Percentiles rank a stretch among this genome's conserved stretches.
These are phyloP conservation scores for Avicennia marina DNA, from an alignment of 257 asterid genomes.

Conservation along the genomic window DNA sequence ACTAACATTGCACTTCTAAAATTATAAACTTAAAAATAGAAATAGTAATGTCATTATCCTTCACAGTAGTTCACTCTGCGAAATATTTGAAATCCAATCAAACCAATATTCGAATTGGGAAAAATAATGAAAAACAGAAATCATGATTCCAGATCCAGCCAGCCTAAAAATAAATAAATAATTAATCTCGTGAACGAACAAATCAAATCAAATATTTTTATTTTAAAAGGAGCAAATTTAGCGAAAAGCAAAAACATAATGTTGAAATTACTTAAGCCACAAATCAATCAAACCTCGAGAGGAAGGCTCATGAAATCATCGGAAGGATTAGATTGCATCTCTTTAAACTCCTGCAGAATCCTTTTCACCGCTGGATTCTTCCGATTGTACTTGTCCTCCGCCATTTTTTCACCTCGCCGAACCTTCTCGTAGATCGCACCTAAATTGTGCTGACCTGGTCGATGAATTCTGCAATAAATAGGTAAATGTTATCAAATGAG, in stretches of 20 bases:
- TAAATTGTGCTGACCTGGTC: constrained; percentile 14
- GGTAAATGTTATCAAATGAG: too few relatives aligned
- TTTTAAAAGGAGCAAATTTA: too few relatives aligned
- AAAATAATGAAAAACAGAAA: too few relatives aligned
- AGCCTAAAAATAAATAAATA: too few relatives aligned
- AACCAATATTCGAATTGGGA: too few relatives aligned
- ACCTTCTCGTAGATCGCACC: constrained; percentile 22
- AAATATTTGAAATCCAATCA: too few relatives aligned
- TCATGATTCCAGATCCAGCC: too few relatives aligned
- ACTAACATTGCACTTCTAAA: neutral
- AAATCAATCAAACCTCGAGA: constrained; percentile 48
- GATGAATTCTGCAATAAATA: constrained; percentile 4
- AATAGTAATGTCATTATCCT: too few relatives aligned
- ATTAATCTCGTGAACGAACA: too few relatives aligned
- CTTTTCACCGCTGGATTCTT: constrained; percentile 94
- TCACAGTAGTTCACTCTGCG: too few relatives aligned
- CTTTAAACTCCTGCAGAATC: constrained; percentile 87
- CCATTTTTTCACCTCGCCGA: constrained; percentile 33
- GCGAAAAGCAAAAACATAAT: neutral
- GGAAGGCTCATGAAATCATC: constrained; percentile 96
- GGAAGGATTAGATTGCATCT: constrained; percentile 92
- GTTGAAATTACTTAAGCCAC: neutral
- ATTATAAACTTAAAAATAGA: neutral
- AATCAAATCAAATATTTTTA: too few relatives aligned
- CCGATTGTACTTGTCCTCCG: constrained; percentile 77